A percentile compares a stretch with the other conserved stretches of the same genome.
phyloP scores from a whole-genome alignment of 2,329 filamentous ascomycete genomes.

The Pseudogymnoascus sp. region DNA sequence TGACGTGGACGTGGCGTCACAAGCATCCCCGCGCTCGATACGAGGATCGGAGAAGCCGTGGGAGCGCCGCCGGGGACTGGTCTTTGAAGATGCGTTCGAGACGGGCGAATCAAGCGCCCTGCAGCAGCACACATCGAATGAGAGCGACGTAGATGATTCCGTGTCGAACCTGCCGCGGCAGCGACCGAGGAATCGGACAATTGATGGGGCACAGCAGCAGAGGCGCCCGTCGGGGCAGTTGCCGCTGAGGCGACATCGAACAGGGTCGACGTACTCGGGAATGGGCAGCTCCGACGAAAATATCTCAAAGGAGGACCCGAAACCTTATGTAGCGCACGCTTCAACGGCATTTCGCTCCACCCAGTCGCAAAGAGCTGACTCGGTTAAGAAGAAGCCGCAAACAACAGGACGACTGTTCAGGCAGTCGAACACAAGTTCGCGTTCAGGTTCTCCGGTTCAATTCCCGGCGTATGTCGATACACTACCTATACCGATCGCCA shows the following conservation, averaged over 20 bases:
- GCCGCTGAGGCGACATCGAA: background rate
- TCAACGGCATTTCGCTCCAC: constrained; percentile 22
- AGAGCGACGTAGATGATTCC: background rate
- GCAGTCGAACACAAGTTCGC: background rate
- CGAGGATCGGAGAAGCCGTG: constrained; percentile 34
- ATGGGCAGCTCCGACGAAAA: constrained; percentile 2
- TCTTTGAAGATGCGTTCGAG: constrained; percentile 52
- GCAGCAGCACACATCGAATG: background rate
- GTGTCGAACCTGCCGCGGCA: background rate
- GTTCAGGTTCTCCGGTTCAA: background rate
- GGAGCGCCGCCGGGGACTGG: constrained; percentile 46
- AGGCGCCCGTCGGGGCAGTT: background rate
- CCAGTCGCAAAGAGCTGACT: constrained; percentile 2
- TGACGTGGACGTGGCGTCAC: constrained; percentile 28
- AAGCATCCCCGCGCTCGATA: constrained; percentile 42
- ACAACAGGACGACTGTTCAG: background rate
- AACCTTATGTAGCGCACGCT: constrained; percentile 30
- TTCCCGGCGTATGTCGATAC: constrained; percentile 49
- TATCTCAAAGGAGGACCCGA: background rate
- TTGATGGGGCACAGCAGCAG: constrained; percentile 47
- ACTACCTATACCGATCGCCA: constrained; percentile 50
- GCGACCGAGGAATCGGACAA: constrained; percentile 34
- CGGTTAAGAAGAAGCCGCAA: constrained; percentile 1
- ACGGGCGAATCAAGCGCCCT: constrained; percentile 24
- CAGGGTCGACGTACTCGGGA: background rate